A percentile compares a stretch with the other conserved stretches of the same genome.
Conservation (phyloP, 2,329 filamentous ascomycete species). For the Colletotrichum zoysiae region DNA sequence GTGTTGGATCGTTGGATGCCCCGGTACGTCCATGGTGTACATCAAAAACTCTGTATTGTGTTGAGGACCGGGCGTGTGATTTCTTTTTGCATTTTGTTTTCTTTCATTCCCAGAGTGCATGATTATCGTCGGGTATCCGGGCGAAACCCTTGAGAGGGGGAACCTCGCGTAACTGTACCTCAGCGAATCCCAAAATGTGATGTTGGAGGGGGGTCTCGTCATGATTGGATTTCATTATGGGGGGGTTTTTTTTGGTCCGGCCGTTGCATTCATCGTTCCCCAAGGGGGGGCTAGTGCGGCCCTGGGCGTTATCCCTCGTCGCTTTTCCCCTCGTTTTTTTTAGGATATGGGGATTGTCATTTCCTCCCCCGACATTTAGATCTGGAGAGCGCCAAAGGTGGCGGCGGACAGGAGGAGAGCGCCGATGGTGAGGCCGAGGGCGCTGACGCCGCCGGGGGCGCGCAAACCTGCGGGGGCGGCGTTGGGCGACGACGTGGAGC, state of each 20-base stretch:
- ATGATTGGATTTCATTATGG: conserved; percentile 14
- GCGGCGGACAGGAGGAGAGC: conserved; percentile 53
- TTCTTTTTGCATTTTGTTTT: no score
- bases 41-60: no score
- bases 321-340: not conserved
- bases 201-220: not conserved
- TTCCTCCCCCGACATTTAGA: conserved; percentile 5
- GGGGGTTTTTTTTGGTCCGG: conserved; percentile 9
- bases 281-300: not conserved
- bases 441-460: conserved; percentile 45
- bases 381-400: conserved; percentile 43
- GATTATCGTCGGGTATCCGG: no score
- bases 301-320: not conserved
- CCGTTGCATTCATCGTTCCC: not conserved
- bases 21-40: no score
- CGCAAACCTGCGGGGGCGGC: not conserved
- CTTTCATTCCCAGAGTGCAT: no score
- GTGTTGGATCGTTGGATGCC: no score
- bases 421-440: conserved; percentile 51
- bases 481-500: conserved; percentile 5
- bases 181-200: no score
- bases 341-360: not conserved
- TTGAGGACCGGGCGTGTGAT: no score
- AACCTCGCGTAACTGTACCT: no score
- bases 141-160: no score